Conservation (phyloP, 169 alveolate species). For the Cryptosporidium baileyi region DNA sequence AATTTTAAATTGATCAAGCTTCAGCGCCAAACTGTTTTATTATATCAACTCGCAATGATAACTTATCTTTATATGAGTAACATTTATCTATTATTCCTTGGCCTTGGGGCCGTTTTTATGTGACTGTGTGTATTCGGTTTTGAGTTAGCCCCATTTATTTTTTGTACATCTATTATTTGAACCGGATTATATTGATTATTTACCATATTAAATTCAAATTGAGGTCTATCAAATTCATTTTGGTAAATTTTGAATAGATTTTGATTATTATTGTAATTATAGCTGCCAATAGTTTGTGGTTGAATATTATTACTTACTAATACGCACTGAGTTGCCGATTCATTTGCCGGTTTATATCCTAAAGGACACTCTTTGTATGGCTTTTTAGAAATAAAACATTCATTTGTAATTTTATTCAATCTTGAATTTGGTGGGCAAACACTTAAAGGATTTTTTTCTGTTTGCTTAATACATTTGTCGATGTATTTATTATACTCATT, state of each 20-base stretch:
- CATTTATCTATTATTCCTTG: too few species aligned
- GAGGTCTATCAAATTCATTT: not conserved
- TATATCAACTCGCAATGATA: too few species aligned
- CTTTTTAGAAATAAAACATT: constrained; percentile 33
- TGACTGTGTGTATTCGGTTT: too few species aligned
- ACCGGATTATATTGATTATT: too few species aligned
- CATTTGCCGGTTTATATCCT: constrained; percentile 43
- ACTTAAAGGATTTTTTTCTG: constrained; percentile 26
- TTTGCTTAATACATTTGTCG: constrained; percentile 59
- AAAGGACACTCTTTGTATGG: constrained; percentile 60
- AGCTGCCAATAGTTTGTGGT: not conserved
- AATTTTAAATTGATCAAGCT: too few species aligned
- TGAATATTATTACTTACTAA: not conserved
- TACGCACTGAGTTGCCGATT: constrained; percentile 21
- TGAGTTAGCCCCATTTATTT: too few species aligned
- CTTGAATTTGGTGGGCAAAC: constrained; percentile 61
- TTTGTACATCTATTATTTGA: too few species aligned
- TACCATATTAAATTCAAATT: too few species aligned
- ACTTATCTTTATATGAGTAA: too few species aligned
- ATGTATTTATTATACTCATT: constrained; percentile 42
- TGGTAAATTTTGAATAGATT: not conserved
- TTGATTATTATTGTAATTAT: too few species aligned
- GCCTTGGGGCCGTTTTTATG: not conserved
- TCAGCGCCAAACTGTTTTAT: too few species aligned
- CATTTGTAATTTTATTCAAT: constrained; percentile 48